These are phyloP conservation scores for Arachis hypogaea DNA, from an alignment of 306 rosid genomes.

Conservation along the genomic window DNA sequence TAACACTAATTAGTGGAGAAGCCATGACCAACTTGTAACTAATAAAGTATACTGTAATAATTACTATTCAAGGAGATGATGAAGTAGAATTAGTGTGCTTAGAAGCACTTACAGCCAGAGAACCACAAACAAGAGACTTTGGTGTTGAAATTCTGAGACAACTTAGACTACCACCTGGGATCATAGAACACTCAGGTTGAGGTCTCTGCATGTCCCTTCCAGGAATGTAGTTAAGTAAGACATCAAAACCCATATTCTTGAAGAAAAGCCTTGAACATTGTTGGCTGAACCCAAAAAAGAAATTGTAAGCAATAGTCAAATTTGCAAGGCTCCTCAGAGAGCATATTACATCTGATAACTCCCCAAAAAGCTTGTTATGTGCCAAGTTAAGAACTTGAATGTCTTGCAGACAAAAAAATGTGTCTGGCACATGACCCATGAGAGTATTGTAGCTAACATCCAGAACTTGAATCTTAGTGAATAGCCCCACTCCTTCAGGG, in stretches of 20 bases:
- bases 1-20: slow-evolving; percentile 46
- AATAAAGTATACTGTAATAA: slow-evolving; percentile 34
- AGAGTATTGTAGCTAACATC: too few species aligned
- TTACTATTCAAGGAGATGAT: slow-evolving; percentile 50
- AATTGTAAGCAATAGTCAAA: slow-evolving; percentile 83
- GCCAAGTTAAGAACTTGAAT: slow-evolving; percentile 81
- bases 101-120: slow-evolving; percentile 38
- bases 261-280: slow-evolving; percentile 62
- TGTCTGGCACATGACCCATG: too few species aligned
- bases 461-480: too few species aligned
- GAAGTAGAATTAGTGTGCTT: slow-evolving; percentile 41
- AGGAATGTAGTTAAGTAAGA: slow-evolving; percentile 82
- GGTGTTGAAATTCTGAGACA: slow-evolving; percentile 84
- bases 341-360: slow-evolving; percentile 79
- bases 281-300: slow-evolving; percentile 92
- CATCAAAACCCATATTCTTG: slow-evolving; percentile 84
- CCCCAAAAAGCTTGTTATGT: slow-evolving; percentile 89
- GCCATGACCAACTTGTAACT: slow-evolving; percentile 49
- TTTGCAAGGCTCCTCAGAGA: slow-evolving; percentile 67
- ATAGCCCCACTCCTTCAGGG: too few species aligned
- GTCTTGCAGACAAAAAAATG: not conserved
- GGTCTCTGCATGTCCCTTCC: slow-evolving; percentile 87
- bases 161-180: slow-evolving; percentile 79
- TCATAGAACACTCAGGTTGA: slow-evolving; percentile 74
- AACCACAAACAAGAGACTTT: slow-evolving; percentile 73